phyloP scores from a whole-genome alignment of 2,329 filamentous ascomycete genomes.

The Myriangium duriaei region DNA sequence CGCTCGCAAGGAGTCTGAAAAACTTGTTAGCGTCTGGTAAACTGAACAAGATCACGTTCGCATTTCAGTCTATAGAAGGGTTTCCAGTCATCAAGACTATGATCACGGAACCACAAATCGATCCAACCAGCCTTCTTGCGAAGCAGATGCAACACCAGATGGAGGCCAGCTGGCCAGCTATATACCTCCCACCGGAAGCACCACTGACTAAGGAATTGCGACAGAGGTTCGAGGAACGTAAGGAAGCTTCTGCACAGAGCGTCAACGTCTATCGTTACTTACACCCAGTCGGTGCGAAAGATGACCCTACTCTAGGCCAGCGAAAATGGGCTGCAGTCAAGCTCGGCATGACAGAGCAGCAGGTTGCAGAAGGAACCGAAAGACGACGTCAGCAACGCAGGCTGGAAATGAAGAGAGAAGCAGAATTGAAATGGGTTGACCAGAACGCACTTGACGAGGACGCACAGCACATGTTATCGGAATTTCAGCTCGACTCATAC shows the following conservation, averaged over 20 bases:
- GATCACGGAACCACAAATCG: conserved; percentile 34
- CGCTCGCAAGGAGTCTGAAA: conserved; percentile 39
- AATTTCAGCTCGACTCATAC: conserved; percentile 16
- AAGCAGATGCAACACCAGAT: conserved; percentile 37
- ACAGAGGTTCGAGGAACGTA: conserved; percentile 17
- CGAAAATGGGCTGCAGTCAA: conserved; percentile 5
- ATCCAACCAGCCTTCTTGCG: conserved; percentile 33
- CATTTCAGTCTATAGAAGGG: conserved; percentile 36
- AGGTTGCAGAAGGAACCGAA: conserved; percentile 11
- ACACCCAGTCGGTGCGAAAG: background rate
- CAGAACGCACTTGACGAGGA: conserved; percentile 10
- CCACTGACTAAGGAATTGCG: background rate
- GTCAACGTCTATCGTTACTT: background rate
- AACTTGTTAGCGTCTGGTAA: conserved; percentile 37
- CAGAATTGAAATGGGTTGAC: conserved; percentile 8
- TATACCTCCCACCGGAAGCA: conserved; percentile 28
- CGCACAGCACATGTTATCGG: conserved; percentile 4
- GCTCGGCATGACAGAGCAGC: conserved; percentile 12
- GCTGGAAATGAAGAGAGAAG: conserved; percentile 10
- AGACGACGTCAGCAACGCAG: conserved; percentile 9
- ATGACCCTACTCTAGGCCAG: background rate
- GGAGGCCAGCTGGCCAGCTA: conserved; percentile 25
- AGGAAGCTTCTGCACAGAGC: conserved; percentile 1
- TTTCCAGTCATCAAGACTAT: conserved; percentile 38
- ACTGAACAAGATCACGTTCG: conserved; percentile 41